Base-by-base conservation (phyloP, 2,329 filamentous ascomycete species). In the Macrophomina tecta region DNA sequence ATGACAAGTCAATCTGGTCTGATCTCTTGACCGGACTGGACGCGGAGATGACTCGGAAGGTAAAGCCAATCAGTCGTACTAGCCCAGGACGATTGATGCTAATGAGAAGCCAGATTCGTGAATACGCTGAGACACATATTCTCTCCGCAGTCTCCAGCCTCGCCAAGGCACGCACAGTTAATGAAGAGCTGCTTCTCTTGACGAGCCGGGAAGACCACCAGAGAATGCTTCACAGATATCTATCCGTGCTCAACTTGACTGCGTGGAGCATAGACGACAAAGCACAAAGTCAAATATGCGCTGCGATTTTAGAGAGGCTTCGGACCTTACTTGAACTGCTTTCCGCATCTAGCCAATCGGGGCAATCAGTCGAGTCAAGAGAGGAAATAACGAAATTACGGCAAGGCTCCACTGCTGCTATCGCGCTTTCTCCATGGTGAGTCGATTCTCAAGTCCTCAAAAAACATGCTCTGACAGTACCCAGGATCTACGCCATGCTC, bases 11-110 rank as follows among this genome's bases (percentile, higher is more conserved):
- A n/a, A 75, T 79, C 12, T 82, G 81, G 75, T 73, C 80, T 2
- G 79, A 82, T 67, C 73, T 84, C 7, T 71, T 83, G 12, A 73
- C 74, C 30, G 79, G 75, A 32, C 73, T 79, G 28, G 78, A 79
- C 42, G 70, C 71, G 42, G 71, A 74, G 36, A 74, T 80, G 45
- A 76, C 78, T 12, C 70, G 79, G 61, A 74, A 78, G 73, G 75
- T 77, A 72, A 32, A 28, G 23, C 23, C 23, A 23, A 23, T 38
- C 3, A 16, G 46, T 5, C 9, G 5, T 2, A n/a, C 14, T 38
- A 38, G 32, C 4, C 4, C 6, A 38, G 34, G 7, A 38, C 42
- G 48, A n/a, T 8, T 14, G 30, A 12, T 46, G 42, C 67, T 72
- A 23, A 73, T 30, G 8, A 12, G 30, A 18, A 14, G 6, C 9